Base-by-base conservation (phyloP, 1,284 basidiomycete species). In the Pseudozyma hubeiensis region DNA sequence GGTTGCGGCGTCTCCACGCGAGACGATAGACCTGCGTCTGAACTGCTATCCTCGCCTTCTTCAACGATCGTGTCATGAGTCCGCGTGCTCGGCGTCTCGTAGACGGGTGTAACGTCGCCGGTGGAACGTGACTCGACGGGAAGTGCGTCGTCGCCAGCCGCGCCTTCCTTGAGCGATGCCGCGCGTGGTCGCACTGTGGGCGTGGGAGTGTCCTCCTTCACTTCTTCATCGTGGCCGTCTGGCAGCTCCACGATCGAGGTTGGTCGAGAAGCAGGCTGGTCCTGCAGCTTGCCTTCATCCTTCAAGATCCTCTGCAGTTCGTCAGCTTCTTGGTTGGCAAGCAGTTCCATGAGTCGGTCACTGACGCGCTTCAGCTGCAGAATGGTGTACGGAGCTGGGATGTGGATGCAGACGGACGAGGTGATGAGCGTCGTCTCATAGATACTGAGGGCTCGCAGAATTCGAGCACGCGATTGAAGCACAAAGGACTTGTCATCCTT, bases 351-450 rank as follows among this genome's bases (percentile, higher is more conserved):
- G 13, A 80, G 66, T 5, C 74, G 59, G 30, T 80, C 78, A 16
- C 54, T 75, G 53, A 75, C 67, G 5, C 66, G 49, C 52, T 79
- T 79, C 31, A 80, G 62, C 55, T 67, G 76, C 44, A 71, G 40
- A 30, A 80, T 63, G 8, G 71, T 65, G 48, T 57, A 77, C 5
- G 78, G 78, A 33, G 75, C 71, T 4, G 77, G 77, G 5, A 80
- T 66, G 35, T 69, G 60, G 37, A 78, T 75, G 48, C 77, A 73
- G 55, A 77, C 66, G 6, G 77, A 78, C 14, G 78, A 76, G 14
- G 71, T 80, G 52, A 80, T 66, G 37, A 80, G 53, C 30, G 77
- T 70, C 9, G 75, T 71, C 50, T 77, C 66, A 53, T 77, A 80
- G 58, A 73, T 69, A 49, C 61, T 66, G 30, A 80, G 64, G 9